These are phyloP conservation scores for Cryptosporidium sp. DNA, from an alignment of 169 alveolate genomes.

Conservation along the genomic window DNA sequence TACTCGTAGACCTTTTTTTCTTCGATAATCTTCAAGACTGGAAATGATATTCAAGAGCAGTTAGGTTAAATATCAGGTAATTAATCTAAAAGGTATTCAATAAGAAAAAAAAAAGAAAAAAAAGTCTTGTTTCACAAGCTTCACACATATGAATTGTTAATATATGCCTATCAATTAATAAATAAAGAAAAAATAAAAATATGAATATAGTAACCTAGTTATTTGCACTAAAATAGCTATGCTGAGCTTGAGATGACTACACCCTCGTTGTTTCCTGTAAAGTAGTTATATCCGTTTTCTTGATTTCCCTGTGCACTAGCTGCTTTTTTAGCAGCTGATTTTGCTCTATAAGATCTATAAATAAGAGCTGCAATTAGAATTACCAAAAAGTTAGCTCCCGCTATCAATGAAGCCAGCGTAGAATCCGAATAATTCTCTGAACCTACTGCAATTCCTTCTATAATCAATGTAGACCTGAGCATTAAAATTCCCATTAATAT, in stretches of 20 bases:
- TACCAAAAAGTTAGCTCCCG: conserved; percentile 37
- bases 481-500: conserved; percentile 55
- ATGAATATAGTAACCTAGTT: conserved; percentile 7
- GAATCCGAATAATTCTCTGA: conserved; percentile 57
- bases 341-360: conserved; percentile 52
- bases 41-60: background rate
- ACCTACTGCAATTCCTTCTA: conserved; percentile 67
- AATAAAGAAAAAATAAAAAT: background rate
- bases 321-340: conserved; percentile 63
- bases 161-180: conserved; percentile 6
- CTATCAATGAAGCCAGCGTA: conserved; percentile 42
- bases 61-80: background rate
- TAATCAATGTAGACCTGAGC: conserved; percentile 62
- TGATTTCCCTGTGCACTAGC: conserved; percentile 15
- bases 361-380: conserved; percentile 30
- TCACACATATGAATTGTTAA: background rate
- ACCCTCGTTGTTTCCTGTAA: conserved; percentile 31
- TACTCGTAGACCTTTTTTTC: background rate
- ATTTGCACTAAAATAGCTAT: conserved; percentile 11
- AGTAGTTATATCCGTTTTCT: conserved; percentile 6
- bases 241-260: conserved; percentile 47
- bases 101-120: background rate
- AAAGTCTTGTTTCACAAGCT: background rate
- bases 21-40: background rate
- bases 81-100: background rate